Percentiles rank a stretch among this genome's conserved stretches.
phyloP scores from a whole-genome alignment of 2,329 filamentous ascomycete genomes.

The Pyrenophora seminiperda region DNA sequence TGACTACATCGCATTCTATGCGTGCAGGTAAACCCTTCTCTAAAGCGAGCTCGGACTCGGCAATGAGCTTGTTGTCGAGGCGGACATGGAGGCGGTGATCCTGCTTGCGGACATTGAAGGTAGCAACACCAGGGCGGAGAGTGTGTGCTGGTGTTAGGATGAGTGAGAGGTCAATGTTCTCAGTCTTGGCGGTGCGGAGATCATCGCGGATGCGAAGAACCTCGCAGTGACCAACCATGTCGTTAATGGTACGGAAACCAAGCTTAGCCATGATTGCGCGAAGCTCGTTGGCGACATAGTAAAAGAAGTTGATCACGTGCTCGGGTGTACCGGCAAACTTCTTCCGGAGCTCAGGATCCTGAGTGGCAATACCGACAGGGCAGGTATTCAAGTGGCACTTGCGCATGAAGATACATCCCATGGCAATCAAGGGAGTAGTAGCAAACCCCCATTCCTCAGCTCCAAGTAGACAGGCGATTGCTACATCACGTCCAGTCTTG shows the following conservation, averaged over 20 bases:
- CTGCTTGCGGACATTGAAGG: conserved; percentile 97
- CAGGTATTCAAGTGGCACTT: conserved; percentile 71
- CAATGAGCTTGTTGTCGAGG: conserved; percentile 95
- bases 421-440: conserved; percentile 90
- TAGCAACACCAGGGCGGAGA: conserved; percentile 89
- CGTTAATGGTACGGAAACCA: conserved; percentile 92
- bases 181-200: conserved; percentile 83
- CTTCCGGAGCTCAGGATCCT: conserved; percentile 90
- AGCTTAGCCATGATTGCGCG: conserved; percentile 96
- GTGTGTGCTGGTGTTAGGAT: conserved; percentile 96
- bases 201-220: conserved; percentile 86
- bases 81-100: conserved; percentile 92
- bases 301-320: conserved; percentile 99
- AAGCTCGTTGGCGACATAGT: conserved; percentile 94
- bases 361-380: conserved; percentile 92
- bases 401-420: conserved; percentile 96
- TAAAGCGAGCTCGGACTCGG: conserved; percentile 89
- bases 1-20: conserved; percentile 95
- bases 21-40: conserved; percentile 92
- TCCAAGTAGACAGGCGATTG: conserved; percentile 90
- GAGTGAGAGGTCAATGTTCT: conserved; percentile 89
- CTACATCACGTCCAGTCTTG: conserved; percentile 88
- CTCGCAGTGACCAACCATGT: conserved; percentile 95
- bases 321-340: conserved; percentile 94
- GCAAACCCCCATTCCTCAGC: conserved; percentile 99